phyloP scores from a whole-genome alignment of 2,329 filamentous ascomycete species.

The Sphaerulina vaccinii region DNA sequence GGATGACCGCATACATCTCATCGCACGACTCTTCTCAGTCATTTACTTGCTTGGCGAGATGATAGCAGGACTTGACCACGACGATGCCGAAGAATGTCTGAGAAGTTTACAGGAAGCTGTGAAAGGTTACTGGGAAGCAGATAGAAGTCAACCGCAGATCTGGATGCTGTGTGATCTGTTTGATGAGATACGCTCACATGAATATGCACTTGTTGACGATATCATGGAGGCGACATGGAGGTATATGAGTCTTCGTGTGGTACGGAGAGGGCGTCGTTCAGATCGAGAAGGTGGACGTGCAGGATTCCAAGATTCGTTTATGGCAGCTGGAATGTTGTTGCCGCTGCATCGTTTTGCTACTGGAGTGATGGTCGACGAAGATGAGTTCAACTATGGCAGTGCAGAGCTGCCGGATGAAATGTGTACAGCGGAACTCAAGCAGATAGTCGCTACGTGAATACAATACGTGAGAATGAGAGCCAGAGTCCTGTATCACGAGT shows the following conservation, averaged over 20 bases:
- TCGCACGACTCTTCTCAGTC: constrained; percentile 16
- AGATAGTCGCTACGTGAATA: background rate
- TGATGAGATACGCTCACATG: constrained; percentile 18
- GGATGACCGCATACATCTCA: constrained; percentile 17
- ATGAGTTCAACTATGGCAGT: constrained; percentile 10
- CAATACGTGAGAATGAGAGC: background rate
- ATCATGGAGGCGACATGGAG: constrained; percentile 13
- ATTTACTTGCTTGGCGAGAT: constrained; percentile 14
- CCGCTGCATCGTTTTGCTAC: constrained; percentile 17
- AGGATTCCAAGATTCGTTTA: constrained; percentile 8
- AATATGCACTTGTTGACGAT: constrained; percentile 12
- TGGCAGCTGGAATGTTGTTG: constrained; percentile 12
- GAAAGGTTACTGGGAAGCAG: constrained; percentile 18
- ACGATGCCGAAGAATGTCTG: constrained; percentile 16
- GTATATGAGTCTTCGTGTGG: constrained; percentile 8
- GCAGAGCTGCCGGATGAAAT: background rate
- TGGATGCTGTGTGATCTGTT: constrained; percentile 19
- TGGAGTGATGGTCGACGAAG: constrained; percentile 15
- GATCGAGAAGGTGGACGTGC: background rate
- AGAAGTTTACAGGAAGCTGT: constrained; percentile 13
- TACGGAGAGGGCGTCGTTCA: constrained; percentile 3
- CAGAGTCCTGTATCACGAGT: background rate
- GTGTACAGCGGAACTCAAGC: background rate
- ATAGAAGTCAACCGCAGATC: constrained; percentile 8
- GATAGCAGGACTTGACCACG: constrained; percentile 6